phyloP scores from a whole-genome alignment of 495 filamentous ascomycete genomes.

The Penicillium alfredii region DNA sequence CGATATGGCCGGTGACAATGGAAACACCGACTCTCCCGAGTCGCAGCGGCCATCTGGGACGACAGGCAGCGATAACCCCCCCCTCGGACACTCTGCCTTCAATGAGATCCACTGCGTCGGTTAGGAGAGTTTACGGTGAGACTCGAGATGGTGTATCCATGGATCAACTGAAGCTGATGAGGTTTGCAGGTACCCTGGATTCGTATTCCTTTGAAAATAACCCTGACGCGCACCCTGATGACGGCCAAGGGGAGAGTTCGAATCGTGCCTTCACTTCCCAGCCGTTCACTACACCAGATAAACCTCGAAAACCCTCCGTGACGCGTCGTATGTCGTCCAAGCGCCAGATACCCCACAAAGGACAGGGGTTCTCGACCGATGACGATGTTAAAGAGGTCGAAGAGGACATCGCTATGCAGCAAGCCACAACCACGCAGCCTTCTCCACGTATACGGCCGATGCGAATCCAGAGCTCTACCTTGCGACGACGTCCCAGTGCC shows the following conservation, averaged over 20 bases:
- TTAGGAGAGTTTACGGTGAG: slow-evolving; percentile 35
- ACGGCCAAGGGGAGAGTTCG: slow-evolving; percentile 29
- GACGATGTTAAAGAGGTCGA: slow-evolving; percentile 84
- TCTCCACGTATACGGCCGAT: slow-evolving; percentile 38
- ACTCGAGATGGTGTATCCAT: slow-evolving; percentile 13
- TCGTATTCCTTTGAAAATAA: slow-evolving; percentile 17
- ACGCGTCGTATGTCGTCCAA: slow-evolving; percentile 69
- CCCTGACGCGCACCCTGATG: slow-evolving; percentile 25
- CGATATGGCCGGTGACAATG: slow-evolving; percentile 19
- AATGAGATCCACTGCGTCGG: slow-evolving; percentile 17
- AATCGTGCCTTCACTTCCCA: slow-evolving; percentile 32
- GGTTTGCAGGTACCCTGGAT: slow-evolving; percentile 34
- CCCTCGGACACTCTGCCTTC: slow-evolving; percentile 6
- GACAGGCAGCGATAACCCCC: slow-evolving; percentile 7
- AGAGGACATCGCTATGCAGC: slow-evolving; percentile 38
- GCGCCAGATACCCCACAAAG: slow-evolving; percentile 65
- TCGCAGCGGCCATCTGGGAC: slow-evolving; percentile 10
- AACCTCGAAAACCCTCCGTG: slow-evolving; percentile 65
- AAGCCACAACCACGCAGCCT: slow-evolving; percentile 25
- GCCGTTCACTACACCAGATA: slow-evolving; percentile 52
- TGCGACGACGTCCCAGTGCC: slow-evolving; percentile 60
- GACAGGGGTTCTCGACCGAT: slow-evolving; percentile 89
- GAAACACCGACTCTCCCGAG: slow-evolving; percentile 9
- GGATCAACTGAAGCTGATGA: slow-evolving; percentile 4
- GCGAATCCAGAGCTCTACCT: slow-evolving; percentile 52